These are phyloP conservation scores for Tylopilus sp. DNA, from an alignment of 1,284 basidiomycete species.

Conservation along the genomic window DNA sequence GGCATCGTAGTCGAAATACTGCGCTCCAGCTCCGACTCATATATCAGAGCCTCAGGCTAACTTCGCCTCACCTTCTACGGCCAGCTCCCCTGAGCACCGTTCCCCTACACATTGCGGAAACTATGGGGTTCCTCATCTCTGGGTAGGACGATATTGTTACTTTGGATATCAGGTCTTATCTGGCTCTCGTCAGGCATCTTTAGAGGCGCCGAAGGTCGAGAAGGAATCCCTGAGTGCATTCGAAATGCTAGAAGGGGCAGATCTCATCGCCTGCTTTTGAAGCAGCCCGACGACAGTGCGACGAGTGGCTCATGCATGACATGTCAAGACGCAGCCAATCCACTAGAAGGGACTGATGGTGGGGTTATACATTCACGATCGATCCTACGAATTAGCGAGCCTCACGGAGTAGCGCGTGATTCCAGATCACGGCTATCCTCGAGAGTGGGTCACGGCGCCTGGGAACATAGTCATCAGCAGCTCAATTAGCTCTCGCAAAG, in stretches of 20 bases:
- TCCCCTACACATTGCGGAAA: constrained; percentile 9
- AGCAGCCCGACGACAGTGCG: neutral
- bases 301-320: neutral
- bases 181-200: neutral
- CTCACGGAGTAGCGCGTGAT: too few species aligned
- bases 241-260: constrained; percentile 8
- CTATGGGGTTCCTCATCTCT: constrained; percentile 31
- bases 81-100: constrained; percentile 13
- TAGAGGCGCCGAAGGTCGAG: constrained; percentile 22
- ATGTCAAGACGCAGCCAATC: too few species aligned
- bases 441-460: too few species aligned
- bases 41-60: constrained; percentile 16
- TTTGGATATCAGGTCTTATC: neutral
- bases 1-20: constrained; percentile 8
- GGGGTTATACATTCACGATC: too few species aligned
- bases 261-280: constrained; percentile 6
- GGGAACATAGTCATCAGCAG: too few species aligned
- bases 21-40: constrained; percentile 10
- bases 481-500: too few species aligned
- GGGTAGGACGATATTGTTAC: constrained; percentile 1
- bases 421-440: too few species aligned
- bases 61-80: constrained; percentile 2
- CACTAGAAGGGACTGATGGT: too few species aligned
- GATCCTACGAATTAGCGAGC: too few species aligned
- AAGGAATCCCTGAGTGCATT: constrained; percentile 19